Evolutionary conservation across 2,329 filamentous ascomycete genomes (phyloP).

Genomic region (Camptophora hylomeconis): DNA sequence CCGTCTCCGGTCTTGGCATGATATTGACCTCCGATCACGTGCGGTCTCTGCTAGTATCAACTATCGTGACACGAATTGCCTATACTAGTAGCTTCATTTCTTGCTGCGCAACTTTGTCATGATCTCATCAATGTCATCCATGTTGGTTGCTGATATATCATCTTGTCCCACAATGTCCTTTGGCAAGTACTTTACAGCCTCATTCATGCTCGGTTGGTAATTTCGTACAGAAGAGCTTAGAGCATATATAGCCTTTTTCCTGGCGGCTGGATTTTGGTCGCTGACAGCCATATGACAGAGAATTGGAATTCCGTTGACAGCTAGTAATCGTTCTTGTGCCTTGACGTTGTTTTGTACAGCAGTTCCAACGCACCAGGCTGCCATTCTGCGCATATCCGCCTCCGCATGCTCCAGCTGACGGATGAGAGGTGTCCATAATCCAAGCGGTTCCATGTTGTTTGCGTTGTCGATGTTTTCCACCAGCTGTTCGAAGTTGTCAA

Average conservation of each 20-base stretch:
- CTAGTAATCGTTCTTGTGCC: constrained; percentile 59
- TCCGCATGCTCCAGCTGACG: constrained; percentile 55
- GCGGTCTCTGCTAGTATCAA: too few species aligned
- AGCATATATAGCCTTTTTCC: constrained; percentile 81
- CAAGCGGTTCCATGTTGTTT: constrained; percentile 72
- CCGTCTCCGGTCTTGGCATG: too few species aligned
- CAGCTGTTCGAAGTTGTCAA: constrained; percentile 90
- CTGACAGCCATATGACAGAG: constrained; percentile 54
- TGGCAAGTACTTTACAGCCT: constrained; percentile 53
- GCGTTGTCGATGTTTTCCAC: constrained; percentile 92
- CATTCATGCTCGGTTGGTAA: constrained; percentile 62
- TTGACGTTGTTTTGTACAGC: constrained; percentile 92
- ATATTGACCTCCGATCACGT: too few species aligned
- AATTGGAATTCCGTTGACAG: constrained; percentile 52
- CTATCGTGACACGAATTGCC: too few species aligned
- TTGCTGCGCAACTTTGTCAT: constrained; percentile 49
- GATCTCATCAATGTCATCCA: constrained; percentile 70
- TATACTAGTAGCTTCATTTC: constrained; percentile 1
- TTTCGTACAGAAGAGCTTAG: constrained; percentile 78
- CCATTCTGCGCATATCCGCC: constrained; percentile 63
- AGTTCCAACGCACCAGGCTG: constrained; percentile 88
- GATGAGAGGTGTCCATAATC: constrained; percentile 72
- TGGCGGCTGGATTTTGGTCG: constrained; percentile 48
- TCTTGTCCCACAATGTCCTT: constrained; percentile 44
- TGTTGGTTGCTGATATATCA: constrained; percentile 68